These are phyloP conservation scores for Colletotrichum sp. DNA, from an alignment of 2,329 filamentous ascomycete species.

Conservation along the genomic window DNA sequence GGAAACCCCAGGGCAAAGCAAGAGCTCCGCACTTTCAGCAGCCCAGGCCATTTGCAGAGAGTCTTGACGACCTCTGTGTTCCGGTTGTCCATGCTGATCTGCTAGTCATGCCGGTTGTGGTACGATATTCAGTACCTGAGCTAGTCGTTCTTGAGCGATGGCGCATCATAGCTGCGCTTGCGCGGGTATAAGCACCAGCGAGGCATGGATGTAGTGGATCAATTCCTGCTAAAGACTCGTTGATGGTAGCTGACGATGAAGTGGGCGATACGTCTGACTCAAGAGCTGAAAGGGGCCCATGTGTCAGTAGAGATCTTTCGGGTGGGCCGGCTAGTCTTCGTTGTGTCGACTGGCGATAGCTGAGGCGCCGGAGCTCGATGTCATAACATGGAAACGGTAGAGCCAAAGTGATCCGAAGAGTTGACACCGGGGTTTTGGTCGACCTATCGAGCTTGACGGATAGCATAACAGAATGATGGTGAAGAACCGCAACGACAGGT, in stretches of 20 bases:
- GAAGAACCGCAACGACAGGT: not conserved
- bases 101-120: not conserved
- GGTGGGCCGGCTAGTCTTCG: not conserved
- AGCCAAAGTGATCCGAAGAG: not conserved
- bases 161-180: not conserved
- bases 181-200: not conserved
- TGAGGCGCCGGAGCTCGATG: not conserved
- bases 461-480: not conserved
- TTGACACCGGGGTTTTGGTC: accelerated
- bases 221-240: not conserved
- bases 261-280: not conserved
- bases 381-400: not conserved
- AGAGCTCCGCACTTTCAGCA: not conserved
- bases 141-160: not conserved
- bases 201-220: not conserved
- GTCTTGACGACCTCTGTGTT: not conserved
- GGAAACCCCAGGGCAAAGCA: not conserved
- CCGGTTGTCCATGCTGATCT: not conserved
- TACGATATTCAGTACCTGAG: not conserved
- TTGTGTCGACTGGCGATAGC: not conserved
- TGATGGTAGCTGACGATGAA: not conserved
- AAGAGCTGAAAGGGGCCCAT: not conserved
- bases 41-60: not conserved
- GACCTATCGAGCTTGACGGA: not conserved
- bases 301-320: too few relatives aligned